A percentile compares a stretch with the other conserved stretches of the same genome.
Conservation (phyloP, 805 yeast genomes). For the Metschnikowia lunata region DNA sequence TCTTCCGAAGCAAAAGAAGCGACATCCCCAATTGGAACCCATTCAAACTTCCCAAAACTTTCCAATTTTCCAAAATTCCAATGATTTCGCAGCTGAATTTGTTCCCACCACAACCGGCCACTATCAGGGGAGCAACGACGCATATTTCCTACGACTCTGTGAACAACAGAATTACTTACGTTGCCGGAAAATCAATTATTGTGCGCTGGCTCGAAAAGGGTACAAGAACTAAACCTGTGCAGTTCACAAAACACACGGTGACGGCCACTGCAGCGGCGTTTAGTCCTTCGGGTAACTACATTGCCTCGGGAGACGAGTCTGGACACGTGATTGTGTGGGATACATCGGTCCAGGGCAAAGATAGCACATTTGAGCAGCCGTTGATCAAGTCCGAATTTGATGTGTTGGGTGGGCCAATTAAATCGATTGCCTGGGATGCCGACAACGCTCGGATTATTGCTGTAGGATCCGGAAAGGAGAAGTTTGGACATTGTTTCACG, state of each 20-base stretch:
- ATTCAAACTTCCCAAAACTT: too few species aligned
- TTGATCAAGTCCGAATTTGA: constrained; percentile 74
- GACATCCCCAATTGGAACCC: too few species aligned
- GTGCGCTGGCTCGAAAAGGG: constrained; percentile 57
- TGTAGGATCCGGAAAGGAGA: constrained; percentile 90
- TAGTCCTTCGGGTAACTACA: constrained; percentile 83
- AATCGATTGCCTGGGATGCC: constrained; percentile 86
- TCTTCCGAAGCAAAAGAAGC: too few species aligned
- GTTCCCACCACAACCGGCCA: constrained; percentile 77
- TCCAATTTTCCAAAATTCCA: too few species aligned
- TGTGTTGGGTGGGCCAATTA: constrained; percentile 75
- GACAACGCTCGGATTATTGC: constrained; percentile 84
- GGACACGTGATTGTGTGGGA: constrained; percentile 93
- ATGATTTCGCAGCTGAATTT: constrained; percentile 26
- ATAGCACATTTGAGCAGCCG: constrained; percentile 37
- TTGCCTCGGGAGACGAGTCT: constrained; percentile 89
- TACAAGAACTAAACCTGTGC: constrained; percentile 46
- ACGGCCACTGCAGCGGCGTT: constrained; percentile 81
- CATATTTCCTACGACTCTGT: constrained; percentile 71
- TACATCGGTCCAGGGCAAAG: constrained; percentile 28
- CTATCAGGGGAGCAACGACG: constrained; percentile 64
- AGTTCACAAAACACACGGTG: constrained; percentile 67
- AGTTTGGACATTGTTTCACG: constrained; percentile 87
- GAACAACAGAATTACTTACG: constrained; percentile 71
- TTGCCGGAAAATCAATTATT: constrained; percentile 74